Conservation (phyloP, 495 filamentous ascomycete species). For the Aspergillus avenaceus region DNA sequence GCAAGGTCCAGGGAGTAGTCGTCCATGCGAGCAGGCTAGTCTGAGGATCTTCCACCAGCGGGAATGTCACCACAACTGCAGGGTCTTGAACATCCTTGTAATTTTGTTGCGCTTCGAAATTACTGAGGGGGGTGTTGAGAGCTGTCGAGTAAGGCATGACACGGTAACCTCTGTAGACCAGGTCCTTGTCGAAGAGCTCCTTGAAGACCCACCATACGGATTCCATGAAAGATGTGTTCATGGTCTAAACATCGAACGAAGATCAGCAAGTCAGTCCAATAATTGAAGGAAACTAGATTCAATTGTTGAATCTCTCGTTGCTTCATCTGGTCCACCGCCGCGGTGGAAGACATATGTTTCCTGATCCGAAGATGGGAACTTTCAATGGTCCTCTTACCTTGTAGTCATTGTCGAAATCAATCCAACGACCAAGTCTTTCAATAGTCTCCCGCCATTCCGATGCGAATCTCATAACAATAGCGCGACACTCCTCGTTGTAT, state of each 20-base stretch:
- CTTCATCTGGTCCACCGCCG: no score
- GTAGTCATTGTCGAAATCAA: slow-evolving; percentile 98
- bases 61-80: slow-evolving; percentile 86
- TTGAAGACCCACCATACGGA: slow-evolving; percentile 97
- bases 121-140: slow-evolving; percentile 83
- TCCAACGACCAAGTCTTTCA: slow-evolving; percentile 89
- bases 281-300: no score
- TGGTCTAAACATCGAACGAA: slow-evolving; percentile 53
- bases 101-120: slow-evolving; percentile 92
- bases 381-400: slow-evolving; percentile 51
- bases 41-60: slow-evolving; percentile 68
- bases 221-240: slow-evolving; percentile 95
- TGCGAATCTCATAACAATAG: slow-evolving; percentile 92
- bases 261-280: no score
- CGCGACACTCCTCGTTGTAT: slow-evolving; percentile 90
- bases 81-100: slow-evolving; percentile 93
- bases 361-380: not conserved
- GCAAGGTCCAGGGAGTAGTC: slow-evolving; percentile 94
- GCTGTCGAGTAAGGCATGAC: slow-evolving; percentile 97
- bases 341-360: not conserved
- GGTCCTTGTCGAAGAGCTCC: slow-evolving; percentile 81
- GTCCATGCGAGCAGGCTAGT: slow-evolving; percentile 86
- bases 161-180: slow-evolving; percentile 81
- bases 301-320: no score
- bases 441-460: slow-evolving; percentile 88